Conservation (phyloP, 768 basidiomycete genomes). For the Mycena kentingensis region DNA sequence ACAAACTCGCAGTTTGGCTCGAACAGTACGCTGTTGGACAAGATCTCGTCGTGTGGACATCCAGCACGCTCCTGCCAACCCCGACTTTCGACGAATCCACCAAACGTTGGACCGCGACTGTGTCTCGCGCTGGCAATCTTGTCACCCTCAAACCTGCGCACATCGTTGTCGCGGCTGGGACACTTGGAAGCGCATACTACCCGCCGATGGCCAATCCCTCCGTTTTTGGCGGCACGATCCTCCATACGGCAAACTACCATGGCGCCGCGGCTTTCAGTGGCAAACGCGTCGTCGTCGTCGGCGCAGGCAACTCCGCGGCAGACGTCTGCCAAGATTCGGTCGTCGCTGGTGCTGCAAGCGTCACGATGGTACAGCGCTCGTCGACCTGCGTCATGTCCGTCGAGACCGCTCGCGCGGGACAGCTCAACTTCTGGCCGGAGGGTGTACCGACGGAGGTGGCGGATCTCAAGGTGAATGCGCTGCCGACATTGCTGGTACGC, state of each 20-base stretch:
- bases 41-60: conserved; percentile 46
- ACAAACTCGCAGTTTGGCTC: conserved; percentile 46
- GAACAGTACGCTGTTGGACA: conserved; percentile 42
- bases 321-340: conserved; percentile 42
- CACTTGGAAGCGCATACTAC: conserved; percentile 35
- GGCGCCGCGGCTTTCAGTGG: conserved; percentile 33
- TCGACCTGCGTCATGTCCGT: conserved; percentile 35
- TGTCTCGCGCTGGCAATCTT: conserved; percentile 31
- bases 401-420: neutral
- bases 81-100: conserved; percentile 35
- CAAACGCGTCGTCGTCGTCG: conserved; percentile 42
- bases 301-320: conserved; percentile 42
- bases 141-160: conserved; percentile 39
- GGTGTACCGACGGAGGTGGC: conserved; percentile 26
- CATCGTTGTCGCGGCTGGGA: conserved; percentile 42
- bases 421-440: conserved; percentile 20
- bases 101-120: conserved; percentile 37
- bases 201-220: conserved; percentile 30
- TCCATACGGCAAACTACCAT: conserved; percentile 36
- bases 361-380: conserved; percentile 48
- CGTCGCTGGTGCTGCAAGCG: conserved; percentile 31
- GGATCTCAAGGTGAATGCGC: conserved; percentile 25
- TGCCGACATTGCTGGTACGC: conserved; percentile 5
- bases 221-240: conserved; percentile 32
- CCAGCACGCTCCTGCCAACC: conserved; percentile 29